phyloP scores from a whole-genome alignment of 257 asterid species.

The Lantana camara region DNA sequence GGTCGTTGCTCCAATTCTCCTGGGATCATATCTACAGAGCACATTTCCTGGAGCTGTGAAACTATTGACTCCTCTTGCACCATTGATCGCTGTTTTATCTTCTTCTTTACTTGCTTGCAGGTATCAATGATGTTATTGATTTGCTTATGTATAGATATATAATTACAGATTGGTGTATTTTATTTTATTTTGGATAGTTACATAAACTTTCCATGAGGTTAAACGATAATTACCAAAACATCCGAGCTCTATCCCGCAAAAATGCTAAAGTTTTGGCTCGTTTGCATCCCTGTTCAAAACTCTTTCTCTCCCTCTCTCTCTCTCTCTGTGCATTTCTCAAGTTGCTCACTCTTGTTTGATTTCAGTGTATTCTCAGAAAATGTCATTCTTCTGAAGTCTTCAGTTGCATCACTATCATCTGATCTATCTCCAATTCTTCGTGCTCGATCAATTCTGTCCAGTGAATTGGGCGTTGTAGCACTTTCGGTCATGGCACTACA shows the following conservation, averaged over 20 bases:
- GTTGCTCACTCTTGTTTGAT: slow-evolving; percentile 10
- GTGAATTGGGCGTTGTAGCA: slow-evolving; percentile 62
- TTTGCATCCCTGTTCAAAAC: too few relatives aligned
- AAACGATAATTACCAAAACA: too few relatives aligned
- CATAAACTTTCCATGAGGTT: too few relatives aligned
- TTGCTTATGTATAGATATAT: not conserved
- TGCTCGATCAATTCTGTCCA: slow-evolving; percentile 50
- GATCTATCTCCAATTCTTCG: slow-evolving; percentile 47
- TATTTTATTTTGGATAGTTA: not conserved
- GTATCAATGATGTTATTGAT: slow-evolving; percentile 35
- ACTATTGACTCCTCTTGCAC: slow-evolving; percentile 65
- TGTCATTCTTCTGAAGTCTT: slow-evolving; percentile 63
- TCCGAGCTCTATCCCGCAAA: too few relatives aligned
- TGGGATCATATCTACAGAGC: slow-evolving; percentile 78
- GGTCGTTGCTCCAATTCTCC: slow-evolving; percentile 89
- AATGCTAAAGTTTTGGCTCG: too few relatives aligned
- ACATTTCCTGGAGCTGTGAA: slow-evolving; percentile 64
- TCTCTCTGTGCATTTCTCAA: slow-evolving; percentile 18
- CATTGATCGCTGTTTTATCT: slow-evolving; percentile 72
- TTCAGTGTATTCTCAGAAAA: slow-evolving; percentile 86
- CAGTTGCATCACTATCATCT: slow-evolving; percentile 51
- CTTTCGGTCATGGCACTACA: slow-evolving; percentile 78
- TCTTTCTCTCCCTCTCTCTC: too few relatives aligned
- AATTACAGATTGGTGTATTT: slow-evolving; percentile 1
- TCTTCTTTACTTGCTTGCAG: slow-evolving; percentile 87